Evolutionary conservation across 495 filamentous ascomycete genomes (phyloP).

Genomic region (Aspergillus hancockii): DNA sequence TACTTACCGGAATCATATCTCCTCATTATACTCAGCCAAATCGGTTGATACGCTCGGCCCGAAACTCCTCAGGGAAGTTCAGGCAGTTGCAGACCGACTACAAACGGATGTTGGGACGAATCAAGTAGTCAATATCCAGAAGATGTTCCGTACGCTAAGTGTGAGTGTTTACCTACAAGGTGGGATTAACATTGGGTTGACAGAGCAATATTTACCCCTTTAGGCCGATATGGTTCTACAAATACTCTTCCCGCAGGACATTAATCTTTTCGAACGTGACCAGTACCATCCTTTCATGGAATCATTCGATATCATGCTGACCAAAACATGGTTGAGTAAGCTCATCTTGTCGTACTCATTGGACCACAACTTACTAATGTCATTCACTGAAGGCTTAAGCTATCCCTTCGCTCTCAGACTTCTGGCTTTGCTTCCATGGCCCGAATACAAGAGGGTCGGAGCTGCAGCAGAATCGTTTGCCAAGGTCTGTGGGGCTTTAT

Average conservation of each 20-base stretch:
- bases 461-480: no score
- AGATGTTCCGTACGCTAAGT: neutral
- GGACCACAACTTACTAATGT: neutral
- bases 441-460: no score
- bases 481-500: no score
- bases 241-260: neutral
- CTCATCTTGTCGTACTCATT: neutral
- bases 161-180: neutral
- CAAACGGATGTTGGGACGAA: neutral
- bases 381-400: neutral
- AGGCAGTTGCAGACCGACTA: neutral
- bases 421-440: neutral
- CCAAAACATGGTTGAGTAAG: neutral
- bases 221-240: neutral
- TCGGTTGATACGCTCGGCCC: neutral
- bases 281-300: neutral
- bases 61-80: neutral
- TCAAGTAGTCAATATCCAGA: neutral
- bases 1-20: neutral
- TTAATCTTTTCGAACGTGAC: neutral
- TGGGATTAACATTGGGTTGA: no score
- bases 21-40: neutral
- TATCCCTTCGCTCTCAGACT: neutral
- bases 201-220: neutral
- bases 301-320: neutral